Evolutionary conservation across 2,329 filamentous ascomycete species (phyloP).

Genomic region (Monosporascus ibericus): DNA sequence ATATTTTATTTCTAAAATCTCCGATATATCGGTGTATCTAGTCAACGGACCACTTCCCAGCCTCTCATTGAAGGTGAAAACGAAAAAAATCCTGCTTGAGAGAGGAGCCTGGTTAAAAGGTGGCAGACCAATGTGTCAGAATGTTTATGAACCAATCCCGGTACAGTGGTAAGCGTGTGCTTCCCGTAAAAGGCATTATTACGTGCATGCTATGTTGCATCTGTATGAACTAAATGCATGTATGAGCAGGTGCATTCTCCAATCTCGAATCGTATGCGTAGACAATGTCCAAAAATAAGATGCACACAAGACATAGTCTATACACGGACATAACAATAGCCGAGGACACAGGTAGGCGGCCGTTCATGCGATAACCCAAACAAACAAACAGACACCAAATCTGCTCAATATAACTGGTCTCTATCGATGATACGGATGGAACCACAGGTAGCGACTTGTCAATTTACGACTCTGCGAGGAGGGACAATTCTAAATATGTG

Average conservation of each 20-base stretch:
- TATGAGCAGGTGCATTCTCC: too few species aligned
- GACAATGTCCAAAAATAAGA: not conserved
- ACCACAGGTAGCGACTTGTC: not conserved
- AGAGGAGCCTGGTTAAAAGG: not conserved
- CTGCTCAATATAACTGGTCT: not conserved
- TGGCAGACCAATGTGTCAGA: not conserved
- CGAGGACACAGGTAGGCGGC: not conserved
- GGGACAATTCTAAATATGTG: too few species aligned
- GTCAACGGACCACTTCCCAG: not conserved
- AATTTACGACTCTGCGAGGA: not conserved
- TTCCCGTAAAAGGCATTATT: not conserved
- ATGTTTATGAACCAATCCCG: not conserved
- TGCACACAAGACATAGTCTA: not conserved
- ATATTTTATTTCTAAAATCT: not conserved
- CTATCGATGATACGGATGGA: not conserved
- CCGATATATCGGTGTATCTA: not conserved
- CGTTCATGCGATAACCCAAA: conserved; percentile 4
- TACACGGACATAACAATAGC: conserved; percentile 6
- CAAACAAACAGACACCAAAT: conserved; percentile 7
- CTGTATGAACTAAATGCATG: not conserved
- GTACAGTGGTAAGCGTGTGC: not conserved
- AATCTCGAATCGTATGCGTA: not conserved
- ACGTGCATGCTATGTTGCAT: not conserved
- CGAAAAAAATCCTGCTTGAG: too few species aligned
- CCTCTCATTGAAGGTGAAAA: not conserved